These are phyloP conservation scores for Blastocystis sp. DNA, from an alignment of 352 stramenopile genomes.

Conservation along the genomic window DNA sequence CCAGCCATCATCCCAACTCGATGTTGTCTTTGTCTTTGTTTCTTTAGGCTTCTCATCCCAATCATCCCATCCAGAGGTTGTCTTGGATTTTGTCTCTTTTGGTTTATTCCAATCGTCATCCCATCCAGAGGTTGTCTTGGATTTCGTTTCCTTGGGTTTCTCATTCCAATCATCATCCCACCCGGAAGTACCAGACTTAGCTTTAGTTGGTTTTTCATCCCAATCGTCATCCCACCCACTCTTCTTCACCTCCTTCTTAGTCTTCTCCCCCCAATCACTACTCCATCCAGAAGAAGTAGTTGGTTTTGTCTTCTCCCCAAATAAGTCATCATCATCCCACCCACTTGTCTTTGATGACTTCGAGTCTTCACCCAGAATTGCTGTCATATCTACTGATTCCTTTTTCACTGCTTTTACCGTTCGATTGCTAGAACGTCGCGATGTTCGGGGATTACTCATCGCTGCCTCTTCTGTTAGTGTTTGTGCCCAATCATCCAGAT, in stretches of 20 bases:
- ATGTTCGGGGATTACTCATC: neutral
- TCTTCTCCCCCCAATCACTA: neutral
- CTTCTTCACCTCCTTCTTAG: slow-evolving; percentile 8
- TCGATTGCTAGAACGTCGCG: neutral
- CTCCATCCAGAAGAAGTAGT: neutral
- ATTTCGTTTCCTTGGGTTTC: neutral
- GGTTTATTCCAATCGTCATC: slow-evolving; percentile 6
- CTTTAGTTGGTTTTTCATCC: neutral
- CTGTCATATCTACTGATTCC: neutral
- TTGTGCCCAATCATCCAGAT: slow-evolving; percentile 19
- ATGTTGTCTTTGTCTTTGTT: neutral
- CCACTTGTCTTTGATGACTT: neutral
- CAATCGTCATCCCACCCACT: slow-evolving; percentile 39
- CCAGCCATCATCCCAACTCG: neutral
- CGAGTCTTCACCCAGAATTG: neutral
- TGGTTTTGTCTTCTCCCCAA: neutral
- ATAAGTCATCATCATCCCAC: neutral
- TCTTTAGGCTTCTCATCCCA: slow-evolving; percentile 6
- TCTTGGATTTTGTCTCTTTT: neutral
- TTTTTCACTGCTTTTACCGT: neutral
- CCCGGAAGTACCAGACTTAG: neutral
- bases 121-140: slow-evolving; percentile 35
- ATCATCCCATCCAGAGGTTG: neutral
- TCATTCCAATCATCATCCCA: slow-evolving; percentile 14
- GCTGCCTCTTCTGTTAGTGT: neutral